Conservation (phyloP, 2,329 filamentous ascomycete genomes). For the Fusarium sp. region DNA sequence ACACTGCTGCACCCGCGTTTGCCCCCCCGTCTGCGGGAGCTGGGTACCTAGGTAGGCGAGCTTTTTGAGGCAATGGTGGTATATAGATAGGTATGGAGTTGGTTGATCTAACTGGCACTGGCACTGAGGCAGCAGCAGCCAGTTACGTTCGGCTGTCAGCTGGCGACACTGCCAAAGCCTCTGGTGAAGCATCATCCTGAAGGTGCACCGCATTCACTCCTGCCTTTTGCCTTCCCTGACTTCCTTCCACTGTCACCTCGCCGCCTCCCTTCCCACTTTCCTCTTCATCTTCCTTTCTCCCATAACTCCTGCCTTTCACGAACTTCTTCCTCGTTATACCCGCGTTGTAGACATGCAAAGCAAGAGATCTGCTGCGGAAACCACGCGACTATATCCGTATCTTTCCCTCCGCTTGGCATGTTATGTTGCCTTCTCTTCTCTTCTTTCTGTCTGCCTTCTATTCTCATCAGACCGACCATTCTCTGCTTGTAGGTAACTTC, state of each 20-base stretch:
- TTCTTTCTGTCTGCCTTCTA: neutral
- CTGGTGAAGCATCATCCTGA: conserved; percentile 20
- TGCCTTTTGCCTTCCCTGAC: neutral
- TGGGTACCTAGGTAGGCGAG: neutral
- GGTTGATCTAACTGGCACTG: neutral
- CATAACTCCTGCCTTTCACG: neutral
- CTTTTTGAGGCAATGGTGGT: neutral
- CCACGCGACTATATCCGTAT: conserved; percentile 15
- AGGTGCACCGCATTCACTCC: conserved; percentile 22
- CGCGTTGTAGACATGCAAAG: conserved; percentile 20
- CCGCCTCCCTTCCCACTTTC: neutral
- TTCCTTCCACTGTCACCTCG: neutral
- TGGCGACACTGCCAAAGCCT: conserved; percentile 29
- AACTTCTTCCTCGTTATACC: conserved; percentile 10
- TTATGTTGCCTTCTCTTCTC: neutral
- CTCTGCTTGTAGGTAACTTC: conserved; percentile 1
- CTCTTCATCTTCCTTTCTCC: neutral
- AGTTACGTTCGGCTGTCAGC: conserved; percentile 27
- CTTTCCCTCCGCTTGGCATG: conserved; percentile 13
- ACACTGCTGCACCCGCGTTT: conserved; percentile 26
- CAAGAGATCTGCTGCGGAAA: conserved; percentile 22
- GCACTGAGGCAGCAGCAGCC: neutral
- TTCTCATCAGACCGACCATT: neutral
- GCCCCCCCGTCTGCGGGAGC: neutral
- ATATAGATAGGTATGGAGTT: neutral